Conservation (phyloP, 1,139 yeast species). For the Taphrina pruni region DNA sequence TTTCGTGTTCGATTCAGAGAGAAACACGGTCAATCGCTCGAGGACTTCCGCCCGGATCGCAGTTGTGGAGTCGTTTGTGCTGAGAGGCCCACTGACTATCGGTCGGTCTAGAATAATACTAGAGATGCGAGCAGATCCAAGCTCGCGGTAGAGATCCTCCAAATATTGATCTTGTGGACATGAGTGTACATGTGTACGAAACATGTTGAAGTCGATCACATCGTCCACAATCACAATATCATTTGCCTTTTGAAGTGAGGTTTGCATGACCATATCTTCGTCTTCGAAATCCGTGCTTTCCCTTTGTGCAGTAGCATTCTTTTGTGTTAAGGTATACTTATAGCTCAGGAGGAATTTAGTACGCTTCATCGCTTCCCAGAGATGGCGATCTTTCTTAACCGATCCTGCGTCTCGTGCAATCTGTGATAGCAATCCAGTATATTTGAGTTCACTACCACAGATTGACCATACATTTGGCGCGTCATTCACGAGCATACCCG, state of each 20-base stretch:
- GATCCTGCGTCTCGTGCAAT: conserved; percentile 50
- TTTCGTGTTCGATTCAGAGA: conserved; percentile 47
- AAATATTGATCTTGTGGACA: conserved; percentile 53
- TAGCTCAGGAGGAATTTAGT: conserved; percentile 51
- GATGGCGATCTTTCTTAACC: conserved; percentile 46
- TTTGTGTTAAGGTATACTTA: conserved; percentile 43
- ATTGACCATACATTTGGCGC: conserved; percentile 51
- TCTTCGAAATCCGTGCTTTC: conserved; percentile 48
- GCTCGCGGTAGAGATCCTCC: conserved; percentile 50
- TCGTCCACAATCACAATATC: conserved; percentile 54
- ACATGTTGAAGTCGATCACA: conserved; percentile 52
- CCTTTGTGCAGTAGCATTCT: conserved; percentile 45
- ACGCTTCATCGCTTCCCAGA: conserved; percentile 49
- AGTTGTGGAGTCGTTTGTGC: conserved; percentile 41
- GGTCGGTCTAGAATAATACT: conserved; percentile 45
- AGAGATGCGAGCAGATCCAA: conserved; percentile 46
- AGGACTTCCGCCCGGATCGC: conserved; percentile 47
- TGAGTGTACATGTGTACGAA: conserved; percentile 50
- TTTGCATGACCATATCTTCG: conserved; percentile 1
- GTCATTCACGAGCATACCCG: conserved; percentile 49
- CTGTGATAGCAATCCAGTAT: conserved; percentile 48
- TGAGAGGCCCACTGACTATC: conserved; percentile 42
- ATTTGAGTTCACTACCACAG: conserved; percentile 48
- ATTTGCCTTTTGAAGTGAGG: conserved; percentile 45
- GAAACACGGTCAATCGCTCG: conserved; percentile 51